These are phyloP conservation scores for Fusarium citri DNA, from an alignment of 2,329 filamentous ascomycete species.

Conservation along the genomic window DNA sequence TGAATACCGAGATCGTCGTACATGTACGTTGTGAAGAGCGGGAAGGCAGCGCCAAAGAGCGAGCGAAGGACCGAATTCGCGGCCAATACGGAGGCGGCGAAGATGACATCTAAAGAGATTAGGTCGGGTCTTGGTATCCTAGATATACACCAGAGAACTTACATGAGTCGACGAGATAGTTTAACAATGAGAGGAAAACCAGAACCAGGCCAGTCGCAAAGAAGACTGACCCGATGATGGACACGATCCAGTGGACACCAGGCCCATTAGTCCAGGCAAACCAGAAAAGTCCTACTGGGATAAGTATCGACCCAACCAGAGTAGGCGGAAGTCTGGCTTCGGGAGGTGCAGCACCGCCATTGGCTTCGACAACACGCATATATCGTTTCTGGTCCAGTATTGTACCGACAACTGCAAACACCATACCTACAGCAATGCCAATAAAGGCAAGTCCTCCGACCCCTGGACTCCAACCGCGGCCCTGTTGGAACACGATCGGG, in stretches of 20 bases:
- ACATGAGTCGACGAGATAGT: constrained; percentile 75
- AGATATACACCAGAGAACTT: constrained; percentile 24
- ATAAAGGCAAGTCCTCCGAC: constrained; percentile 71
- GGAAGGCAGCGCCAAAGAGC: constrained; percentile 78
- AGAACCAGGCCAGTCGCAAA: constrained; percentile 70
- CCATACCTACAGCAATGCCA: constrained; percentile 73
- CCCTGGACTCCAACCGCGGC: constrained; percentile 68
- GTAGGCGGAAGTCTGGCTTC: constrained; percentile 71
- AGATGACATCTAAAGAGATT: constrained; percentile 69
- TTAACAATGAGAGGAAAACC: constrained; percentile 74
- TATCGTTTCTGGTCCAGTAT: constrained; percentile 67
- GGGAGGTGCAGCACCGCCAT: constrained; percentile 68
- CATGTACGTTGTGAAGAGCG: constrained; percentile 74
- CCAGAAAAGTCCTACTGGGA: constrained; percentile 73
- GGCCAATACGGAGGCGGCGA: constrained; percentile 79
- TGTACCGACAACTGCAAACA: constrained; percentile 65
- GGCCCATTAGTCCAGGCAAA: constrained; percentile 73
- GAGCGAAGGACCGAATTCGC: constrained; percentile 79
- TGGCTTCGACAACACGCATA: constrained; percentile 55
- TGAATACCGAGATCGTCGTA: constrained; percentile 73
- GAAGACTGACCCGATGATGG: constrained; percentile 56
- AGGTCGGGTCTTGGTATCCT: constrained; percentile 5
- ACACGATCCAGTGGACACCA: constrained; percentile 68
- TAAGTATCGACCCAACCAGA: constrained; percentile 67
- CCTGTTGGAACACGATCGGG: constrained; percentile 71